phyloP scores from a whole-genome alignment of 345 rosid genomes.

The Ceriops zippeliana region DNA sequence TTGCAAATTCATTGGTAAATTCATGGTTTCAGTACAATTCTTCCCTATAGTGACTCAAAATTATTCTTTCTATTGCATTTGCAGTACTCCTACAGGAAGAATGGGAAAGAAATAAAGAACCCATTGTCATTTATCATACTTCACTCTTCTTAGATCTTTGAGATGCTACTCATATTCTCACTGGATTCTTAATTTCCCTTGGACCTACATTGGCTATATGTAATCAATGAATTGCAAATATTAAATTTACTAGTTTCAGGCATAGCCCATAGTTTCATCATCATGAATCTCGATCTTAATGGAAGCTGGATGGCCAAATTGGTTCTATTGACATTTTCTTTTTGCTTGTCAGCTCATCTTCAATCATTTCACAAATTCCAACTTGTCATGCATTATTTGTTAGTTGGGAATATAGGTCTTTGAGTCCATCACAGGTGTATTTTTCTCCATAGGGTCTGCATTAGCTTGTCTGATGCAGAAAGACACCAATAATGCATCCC shows the following conservation, averaged over 20 bases:
- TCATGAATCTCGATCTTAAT: not conserved
- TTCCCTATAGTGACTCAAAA: not conserved
- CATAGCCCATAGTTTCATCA: not conserved
- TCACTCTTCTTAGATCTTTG: constrained; percentile 1
- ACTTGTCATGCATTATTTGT: not conserved
- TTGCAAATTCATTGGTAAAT: constrained; percentile 91
- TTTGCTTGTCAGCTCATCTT: not conserved
- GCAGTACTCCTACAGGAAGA: too few relatives aligned
- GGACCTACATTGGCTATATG: not conserved
- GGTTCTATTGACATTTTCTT: constrained; percentile 6
- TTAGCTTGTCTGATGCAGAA: not conserved
- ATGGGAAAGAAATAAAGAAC: not conserved
- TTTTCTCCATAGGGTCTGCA: not conserved
- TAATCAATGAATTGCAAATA: not conserved
- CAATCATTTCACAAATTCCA: not conserved
- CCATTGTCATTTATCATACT: not conserved
- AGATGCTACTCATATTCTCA: not conserved
- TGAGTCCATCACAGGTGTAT: not conserved
- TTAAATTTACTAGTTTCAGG: not conserved
- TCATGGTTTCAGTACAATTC: not conserved
- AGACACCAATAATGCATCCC: not conserved
- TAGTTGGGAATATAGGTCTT: not conserved
- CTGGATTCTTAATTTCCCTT: not conserved
- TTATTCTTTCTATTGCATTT: not conserved
- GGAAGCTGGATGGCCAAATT: not conserved